Conservation (phyloP, 1,139 yeast species). For the Sugiyamaella grinbergsii region DNA sequence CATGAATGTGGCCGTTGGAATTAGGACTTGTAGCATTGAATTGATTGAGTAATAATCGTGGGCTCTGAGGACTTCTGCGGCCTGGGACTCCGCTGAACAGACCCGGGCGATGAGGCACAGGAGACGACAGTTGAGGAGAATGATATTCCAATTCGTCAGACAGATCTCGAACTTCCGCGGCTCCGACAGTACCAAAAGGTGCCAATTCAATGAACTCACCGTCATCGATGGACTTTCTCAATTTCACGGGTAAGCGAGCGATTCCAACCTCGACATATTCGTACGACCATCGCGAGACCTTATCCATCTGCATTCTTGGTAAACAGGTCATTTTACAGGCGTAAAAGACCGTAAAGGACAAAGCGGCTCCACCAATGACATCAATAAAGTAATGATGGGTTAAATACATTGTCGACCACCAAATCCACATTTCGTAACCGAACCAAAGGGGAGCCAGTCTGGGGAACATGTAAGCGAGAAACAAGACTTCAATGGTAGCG, state of each 20-base stretch:
- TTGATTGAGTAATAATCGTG: not conserved
- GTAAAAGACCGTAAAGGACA: constrained; percentile 70
- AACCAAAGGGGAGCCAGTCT: constrained; percentile 62
- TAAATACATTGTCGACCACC: constrained; percentile 98
- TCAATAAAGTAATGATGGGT: constrained; percentile 96
- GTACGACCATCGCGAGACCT: constrained; percentile 88
- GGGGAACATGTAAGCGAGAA: constrained; percentile 82
- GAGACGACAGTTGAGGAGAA: constrained; percentile 18
- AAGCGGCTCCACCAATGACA: constrained; percentile 83
- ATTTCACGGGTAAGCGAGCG: constrained; percentile 34
- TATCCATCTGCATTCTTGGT: constrained; percentile 64
- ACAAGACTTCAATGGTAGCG: constrained; percentile 89
- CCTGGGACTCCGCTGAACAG: not conserved
- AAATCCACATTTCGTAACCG: constrained; percentile 81
- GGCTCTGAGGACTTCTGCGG: constrained; percentile 11
- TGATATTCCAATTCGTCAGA: constrained; percentile 12
- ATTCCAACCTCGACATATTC: constrained; percentile 46
- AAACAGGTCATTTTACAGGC: constrained; percentile 71
- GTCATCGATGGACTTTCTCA: constrained; percentile 40
- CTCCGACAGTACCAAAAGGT: constrained; percentile 25
- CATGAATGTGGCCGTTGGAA: constrained; percentile 2
- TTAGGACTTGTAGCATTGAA: not conserved
- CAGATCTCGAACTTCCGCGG: constrained; percentile 8
- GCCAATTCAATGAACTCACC: constrained; percentile 35
- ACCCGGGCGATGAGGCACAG: constrained; percentile 18